These are phyloP conservation scores for Solanum sejunctum DNA, from an alignment of 257 asterid genomes.

Conservation along the genomic window DNA sequence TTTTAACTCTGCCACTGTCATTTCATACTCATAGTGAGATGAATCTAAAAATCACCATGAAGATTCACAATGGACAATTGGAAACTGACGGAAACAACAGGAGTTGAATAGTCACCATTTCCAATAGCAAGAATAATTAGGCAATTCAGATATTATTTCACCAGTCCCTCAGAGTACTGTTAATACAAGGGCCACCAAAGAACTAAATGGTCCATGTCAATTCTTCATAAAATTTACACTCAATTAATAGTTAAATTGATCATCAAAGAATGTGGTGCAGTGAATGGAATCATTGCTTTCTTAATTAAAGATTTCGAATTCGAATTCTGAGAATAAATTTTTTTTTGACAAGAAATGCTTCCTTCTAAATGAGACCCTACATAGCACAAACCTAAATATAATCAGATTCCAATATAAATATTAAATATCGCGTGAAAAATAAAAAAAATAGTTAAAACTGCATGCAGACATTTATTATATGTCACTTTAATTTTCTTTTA, in stretches of 20 bases:
- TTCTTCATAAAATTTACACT: neutral
- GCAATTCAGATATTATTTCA: neutral
- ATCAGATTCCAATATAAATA: no score
- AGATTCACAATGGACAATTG: neutral
- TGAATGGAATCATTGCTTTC: no score
- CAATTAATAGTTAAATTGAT: no score
- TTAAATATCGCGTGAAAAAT: no score
- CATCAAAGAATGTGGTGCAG: no score
- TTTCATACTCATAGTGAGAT: neutral
- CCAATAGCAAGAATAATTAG: neutral
- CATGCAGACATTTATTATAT: neutral
- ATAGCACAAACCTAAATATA: no score
- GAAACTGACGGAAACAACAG: neutral
- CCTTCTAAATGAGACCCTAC: no score
- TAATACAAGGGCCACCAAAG: neutral
- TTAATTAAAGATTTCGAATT: no score
- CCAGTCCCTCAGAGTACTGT: neutral
- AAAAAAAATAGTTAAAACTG: neutral
- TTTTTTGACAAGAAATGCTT: no score
- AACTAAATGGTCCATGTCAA: neutral
- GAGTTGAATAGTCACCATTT: neutral
- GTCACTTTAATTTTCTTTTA: neutral
- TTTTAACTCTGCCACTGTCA: fast-evolving
- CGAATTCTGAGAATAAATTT: no score
- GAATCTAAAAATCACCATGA: neutral